Percentiles rank a stretch among this genome's conserved stretches.
Evolutionary conservation across 768 basidiomycete species (phyloP).

Genomic region (Tricholoma saponaceum): DNA sequence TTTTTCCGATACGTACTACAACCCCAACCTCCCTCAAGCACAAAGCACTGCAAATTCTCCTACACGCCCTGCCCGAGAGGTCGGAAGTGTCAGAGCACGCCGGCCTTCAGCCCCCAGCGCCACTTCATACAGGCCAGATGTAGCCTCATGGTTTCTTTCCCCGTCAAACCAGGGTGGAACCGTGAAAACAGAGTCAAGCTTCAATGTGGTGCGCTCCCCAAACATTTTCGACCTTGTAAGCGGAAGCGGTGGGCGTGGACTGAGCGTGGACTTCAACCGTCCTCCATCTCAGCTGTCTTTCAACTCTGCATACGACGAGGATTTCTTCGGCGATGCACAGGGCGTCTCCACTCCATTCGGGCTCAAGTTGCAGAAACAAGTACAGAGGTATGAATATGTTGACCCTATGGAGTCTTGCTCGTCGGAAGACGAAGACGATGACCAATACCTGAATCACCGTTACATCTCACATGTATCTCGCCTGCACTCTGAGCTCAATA

Average conservation of each 20-base stretch:
- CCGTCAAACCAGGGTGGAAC: neutral
- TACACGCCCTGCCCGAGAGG: neutral
- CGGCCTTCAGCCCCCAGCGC: constrained; percentile 23
- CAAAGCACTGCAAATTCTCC: constrained; percentile 19
- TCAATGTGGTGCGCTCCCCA: constrained; percentile 3
- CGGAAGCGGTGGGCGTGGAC: constrained; percentile 15
- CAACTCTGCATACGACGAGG: constrained; percentile 16
- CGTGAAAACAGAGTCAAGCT: neutral
- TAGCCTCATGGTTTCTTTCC: constrained; percentile 14
- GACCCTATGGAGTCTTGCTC: constrained; percentile 2
- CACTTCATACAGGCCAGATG: constrained; percentile 15
- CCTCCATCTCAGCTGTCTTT: constrained; percentile 35
- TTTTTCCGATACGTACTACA: constrained; percentile 19
- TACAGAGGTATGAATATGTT: neutral
- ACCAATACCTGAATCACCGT: constrained; percentile 17
- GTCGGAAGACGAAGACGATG: constrained; percentile 18
- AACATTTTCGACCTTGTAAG: constrained; percentile 8
- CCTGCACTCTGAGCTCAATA: neutral
- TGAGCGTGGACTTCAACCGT: constrained; percentile 33
- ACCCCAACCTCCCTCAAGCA: constrained; percentile 17
- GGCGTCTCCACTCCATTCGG: constrained; percentile 27
- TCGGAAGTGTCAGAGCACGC: constrained; percentile 7
- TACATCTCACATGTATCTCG: neutral
- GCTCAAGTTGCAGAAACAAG: neutral
- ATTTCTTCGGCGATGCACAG: constrained; percentile 19